A percentile compares a stretch with the other conserved stretches of the same genome.
phyloP scores from a whole-genome alignment of 352 stramenopile species.

The Phytophthora citricola region DNA sequence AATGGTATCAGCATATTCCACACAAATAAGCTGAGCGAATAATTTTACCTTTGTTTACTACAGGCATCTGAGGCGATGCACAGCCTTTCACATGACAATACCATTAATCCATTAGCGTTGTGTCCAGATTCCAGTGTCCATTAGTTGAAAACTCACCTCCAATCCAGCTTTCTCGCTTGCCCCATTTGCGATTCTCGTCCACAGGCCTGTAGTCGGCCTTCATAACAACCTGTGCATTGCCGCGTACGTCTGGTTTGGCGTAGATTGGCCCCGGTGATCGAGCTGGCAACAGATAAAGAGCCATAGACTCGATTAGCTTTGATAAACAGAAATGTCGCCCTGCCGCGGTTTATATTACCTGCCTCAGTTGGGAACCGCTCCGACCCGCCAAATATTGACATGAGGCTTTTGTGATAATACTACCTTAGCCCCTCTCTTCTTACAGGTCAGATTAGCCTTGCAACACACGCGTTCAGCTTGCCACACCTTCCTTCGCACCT shows the following conservation, averaged over 20 bases:
- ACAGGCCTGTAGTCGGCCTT: constrained; percentile 72
- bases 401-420: constrained; percentile 21
- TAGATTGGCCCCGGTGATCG: constrained; percentile 84
- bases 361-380: constrained; percentile 77
- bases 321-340: too few relatives aligned
- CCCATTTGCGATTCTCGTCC: constrained; percentile 71
- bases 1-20: constrained; percentile 7
- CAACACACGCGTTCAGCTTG: neutral
- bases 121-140: neutral
- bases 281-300: constrained; percentile 22
- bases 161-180: constrained; percentile 87
- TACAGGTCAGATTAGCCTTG: neutral
- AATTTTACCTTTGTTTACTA: constrained; percentile 61
- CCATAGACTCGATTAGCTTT: too few relatives aligned
- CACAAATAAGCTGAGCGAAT: neutral
- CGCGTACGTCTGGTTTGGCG: constrained; percentile 56
- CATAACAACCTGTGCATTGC: constrained; percentile 75
- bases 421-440: neutral
- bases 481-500: neutral
- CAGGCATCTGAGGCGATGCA: constrained; percentile 55
- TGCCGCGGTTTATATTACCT: constrained; percentile 30
- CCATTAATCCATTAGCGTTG: neutral
- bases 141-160: constrained; percentile 40
- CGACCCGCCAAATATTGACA: constrained; percentile 85
- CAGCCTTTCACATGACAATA: constrained; percentile 29